phyloP scores from a whole-genome alignment of 2,329 filamentous ascomycete genomes.

The Chlorencoelia australis region DNA sequence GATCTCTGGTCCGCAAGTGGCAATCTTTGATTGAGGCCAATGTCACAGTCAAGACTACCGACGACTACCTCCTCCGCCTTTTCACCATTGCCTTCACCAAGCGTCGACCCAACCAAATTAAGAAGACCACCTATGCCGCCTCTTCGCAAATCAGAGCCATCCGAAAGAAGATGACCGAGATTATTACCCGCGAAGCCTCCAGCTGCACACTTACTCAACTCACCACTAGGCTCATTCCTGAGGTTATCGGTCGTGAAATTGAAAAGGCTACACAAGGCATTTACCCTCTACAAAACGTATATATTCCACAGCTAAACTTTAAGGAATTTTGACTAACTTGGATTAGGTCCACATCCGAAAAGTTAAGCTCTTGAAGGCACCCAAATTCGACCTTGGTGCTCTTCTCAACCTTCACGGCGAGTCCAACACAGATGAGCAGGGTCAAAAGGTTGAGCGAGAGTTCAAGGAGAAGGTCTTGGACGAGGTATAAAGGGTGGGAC shows the following conservation, averaged over 20 bases:
- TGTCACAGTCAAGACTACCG: slow-evolving; percentile 98
- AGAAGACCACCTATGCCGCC: slow-evolving; percentile 98
- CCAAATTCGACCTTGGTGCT: slow-evolving; percentile 97
- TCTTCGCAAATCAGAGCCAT: slow-evolving; percentile 97
- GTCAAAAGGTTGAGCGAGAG: slow-evolving; percentile 97
- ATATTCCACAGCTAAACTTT: slow-evolving; percentile 31
- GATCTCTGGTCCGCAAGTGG: slow-evolving; percentile 99
- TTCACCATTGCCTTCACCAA: slow-evolving; percentile 99
- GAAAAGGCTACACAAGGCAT: slow-evolving; percentile 99
- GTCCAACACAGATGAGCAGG: slow-evolving; percentile 89
- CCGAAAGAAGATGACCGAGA: slow-evolving; percentile 99
- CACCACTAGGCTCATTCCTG: slow-evolving; percentile 96
- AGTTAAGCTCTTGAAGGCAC: slow-evolving; percentile 97
- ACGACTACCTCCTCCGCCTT: slow-evolving; percentile 98
- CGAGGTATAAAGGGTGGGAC: slow-evolving; percentile 60
- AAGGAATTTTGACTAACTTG: too few species aligned
- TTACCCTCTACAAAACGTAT: slow-evolving; percentile 97
- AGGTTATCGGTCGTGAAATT: slow-evolving; percentile 98
- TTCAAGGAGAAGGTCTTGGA: slow-evolving; percentile 98
- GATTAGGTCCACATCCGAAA: slow-evolving; percentile 95
- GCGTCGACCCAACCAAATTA: slow-evolving; percentile 98
- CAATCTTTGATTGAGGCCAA: slow-evolving; percentile 99
- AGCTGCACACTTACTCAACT: slow-evolving; percentile 93
- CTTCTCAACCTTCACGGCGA: slow-evolving; percentile 96
- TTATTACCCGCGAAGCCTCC: slow-evolving; percentile 92